A percentile compares a stretch with the other conserved stretches of the same genome.
phyloP scores from a whole-genome alignment of 768 basidiomycete genomes.

The Mycena alexandri region DNA sequence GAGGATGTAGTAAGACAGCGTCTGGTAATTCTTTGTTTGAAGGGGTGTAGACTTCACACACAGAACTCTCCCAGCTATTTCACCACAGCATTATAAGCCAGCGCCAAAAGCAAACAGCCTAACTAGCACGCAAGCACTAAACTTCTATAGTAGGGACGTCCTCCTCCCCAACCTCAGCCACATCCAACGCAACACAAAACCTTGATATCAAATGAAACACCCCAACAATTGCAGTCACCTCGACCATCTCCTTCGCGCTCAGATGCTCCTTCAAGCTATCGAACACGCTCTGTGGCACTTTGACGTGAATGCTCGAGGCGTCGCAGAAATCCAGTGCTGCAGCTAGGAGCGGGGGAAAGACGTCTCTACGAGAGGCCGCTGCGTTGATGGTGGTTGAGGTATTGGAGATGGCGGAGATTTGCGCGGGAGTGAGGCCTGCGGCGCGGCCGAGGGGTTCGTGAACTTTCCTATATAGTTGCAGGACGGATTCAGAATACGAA shows the following conservation, averaged over 20 bases:
- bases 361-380: background rate
- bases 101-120: no score
- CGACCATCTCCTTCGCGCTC: conserved; percentile 15
- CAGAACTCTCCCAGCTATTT: no score
- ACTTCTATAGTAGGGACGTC: conserved; percentile 4
- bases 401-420: conserved; percentile 20
- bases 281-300: conserved; percentile 9
- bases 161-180: conserved; percentile 14
- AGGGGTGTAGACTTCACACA: no score
- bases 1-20: no score
- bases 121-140: no score
- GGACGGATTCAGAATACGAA: conserved; percentile 15
- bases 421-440: conserved; percentile 18
- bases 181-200: conserved; percentile 25
- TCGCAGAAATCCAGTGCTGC: conserved; percentile 15
- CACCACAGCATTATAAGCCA: no score
- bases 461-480: conserved; percentile 11
- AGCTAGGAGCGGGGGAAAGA: conserved; percentile 14
- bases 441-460: conserved; percentile 15
- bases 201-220: conserved; percentile 18
- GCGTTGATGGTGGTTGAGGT: conserved; percentile 10
- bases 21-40: no score
- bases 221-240: conserved; percentile 17
- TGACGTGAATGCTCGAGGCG: conserved; percentile 11
- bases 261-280: conserved; percentile 10